A percentile compares a stretch with the other conserved stretches of the same genome.
Conservation (phyloP, 129 eudicot species). For the Escallonia rubra region DNA sequence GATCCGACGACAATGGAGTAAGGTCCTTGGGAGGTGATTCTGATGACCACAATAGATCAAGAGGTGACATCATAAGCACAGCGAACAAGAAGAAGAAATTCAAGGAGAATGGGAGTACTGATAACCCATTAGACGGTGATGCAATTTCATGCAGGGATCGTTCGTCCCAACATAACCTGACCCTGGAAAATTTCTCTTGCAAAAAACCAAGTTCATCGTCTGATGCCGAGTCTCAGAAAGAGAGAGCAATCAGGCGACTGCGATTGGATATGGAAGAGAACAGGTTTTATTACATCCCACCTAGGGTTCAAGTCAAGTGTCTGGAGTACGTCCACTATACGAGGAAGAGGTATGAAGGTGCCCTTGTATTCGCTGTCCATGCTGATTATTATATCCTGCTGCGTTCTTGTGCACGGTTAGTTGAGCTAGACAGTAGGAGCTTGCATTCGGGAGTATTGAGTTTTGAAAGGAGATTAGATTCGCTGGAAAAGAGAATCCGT, state of each 20-base stretch:
- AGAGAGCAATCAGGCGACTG: constrained; percentile 36
- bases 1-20: constrained; percentile 7
- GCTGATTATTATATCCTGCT: constrained; percentile 78
- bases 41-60: constrained; percentile 39
- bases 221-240: constrained; percentile 14
- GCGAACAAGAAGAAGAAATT: constrained; percentile 25
- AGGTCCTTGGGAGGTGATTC: constrained; percentile 7
- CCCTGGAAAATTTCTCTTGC: not conserved
- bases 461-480: constrained; percentile 59
- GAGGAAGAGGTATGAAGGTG: constrained; percentile 49
- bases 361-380: constrained; percentile 51
- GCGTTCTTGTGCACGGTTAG: constrained; percentile 74
- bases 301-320: constrained; percentile 46
- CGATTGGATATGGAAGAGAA: constrained; percentile 75
- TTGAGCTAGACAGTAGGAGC: constrained; percentile 51
- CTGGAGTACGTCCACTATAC: constrained; percentile 42
- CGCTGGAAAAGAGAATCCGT: constrained; percentile 56
- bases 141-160: not conserved
- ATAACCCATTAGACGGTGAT: not conserved
- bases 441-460: constrained; percentile 63
- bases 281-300: constrained; percentile 55
- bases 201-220: not conserved
- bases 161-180: too few relatives aligned
- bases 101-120: constrained; percentile 2
- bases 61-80: constrained; percentile 16